phyloP scores from a whole-genome alignment of 208 protist species.

The Acanthamoeba royreba region DNA sequence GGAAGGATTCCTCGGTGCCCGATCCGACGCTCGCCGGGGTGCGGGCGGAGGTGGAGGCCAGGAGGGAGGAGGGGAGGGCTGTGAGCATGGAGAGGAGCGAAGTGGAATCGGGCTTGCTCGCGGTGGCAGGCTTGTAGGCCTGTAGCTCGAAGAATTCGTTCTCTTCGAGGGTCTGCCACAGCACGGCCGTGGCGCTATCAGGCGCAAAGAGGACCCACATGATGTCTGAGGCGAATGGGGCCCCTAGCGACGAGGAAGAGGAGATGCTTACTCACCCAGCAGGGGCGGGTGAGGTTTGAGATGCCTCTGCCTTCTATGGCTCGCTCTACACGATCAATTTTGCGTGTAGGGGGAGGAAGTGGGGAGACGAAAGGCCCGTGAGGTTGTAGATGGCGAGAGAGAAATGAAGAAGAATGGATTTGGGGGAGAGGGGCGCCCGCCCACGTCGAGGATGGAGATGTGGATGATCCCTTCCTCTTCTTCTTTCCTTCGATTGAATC shows the following conservation, averaged over 20 bases:
- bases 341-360: no score
- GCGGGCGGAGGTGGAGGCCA: background rate
- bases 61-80: background rate
- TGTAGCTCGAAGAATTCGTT: slow-evolving; percentile 38
- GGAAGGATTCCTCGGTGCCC: background rate
- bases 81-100: slow-evolving; percentile 22
- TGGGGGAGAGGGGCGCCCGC: no score
- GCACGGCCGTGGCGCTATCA: background rate
- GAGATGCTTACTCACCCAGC: no score
- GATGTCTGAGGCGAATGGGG: background rate
- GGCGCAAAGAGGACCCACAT: slow-evolving; percentile 38
- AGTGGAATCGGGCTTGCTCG: background rate
- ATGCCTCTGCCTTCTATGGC: no score
- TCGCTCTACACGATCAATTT: no score
- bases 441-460: no score
- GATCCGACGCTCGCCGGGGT: background rate
- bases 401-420: no score
- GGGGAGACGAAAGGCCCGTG: no score
- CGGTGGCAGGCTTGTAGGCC: background rate
- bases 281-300: no score
- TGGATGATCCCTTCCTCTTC: no score
- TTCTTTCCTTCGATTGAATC: no score
- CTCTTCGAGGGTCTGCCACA: slow-evolving; percentile 17
- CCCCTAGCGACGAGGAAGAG: background rate
- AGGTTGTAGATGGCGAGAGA: no score